phyloP scores from a whole-genome alignment of 2,329 filamentous ascomycete genomes.

The Dothideomycetes sp. region DNA sequence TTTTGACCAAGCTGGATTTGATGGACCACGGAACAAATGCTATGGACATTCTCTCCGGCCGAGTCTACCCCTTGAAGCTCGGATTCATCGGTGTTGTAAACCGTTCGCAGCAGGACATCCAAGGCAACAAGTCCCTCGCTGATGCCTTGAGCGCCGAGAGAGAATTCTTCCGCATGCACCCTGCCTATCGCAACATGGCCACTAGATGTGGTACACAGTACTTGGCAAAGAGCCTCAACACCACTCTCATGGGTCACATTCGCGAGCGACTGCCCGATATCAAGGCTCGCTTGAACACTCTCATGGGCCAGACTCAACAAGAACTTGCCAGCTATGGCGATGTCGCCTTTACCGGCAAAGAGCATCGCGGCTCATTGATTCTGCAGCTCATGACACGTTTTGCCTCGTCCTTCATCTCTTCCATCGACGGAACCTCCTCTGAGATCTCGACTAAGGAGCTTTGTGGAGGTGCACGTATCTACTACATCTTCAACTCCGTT shows the following conservation, averaged over 20 bases:
- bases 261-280: conserved; percentile 93
- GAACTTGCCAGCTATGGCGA: conserved; percentile 96
- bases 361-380: conserved; percentile 89
- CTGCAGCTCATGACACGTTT: conserved; percentile 97
- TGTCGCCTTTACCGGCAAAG: conserved; percentile 94
- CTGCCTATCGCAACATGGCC: conserved; percentile 93
- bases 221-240: conserved; percentile 87
- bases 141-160: conserved; percentile 82
- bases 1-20: conserved; percentile 90
- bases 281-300: conserved; percentile 90
- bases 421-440: conserved; percentile 95
- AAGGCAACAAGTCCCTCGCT: conserved; percentile 86
- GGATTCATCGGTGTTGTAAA: conserved; percentile 98
- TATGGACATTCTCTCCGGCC: conserved; percentile 90
- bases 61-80: conserved; percentile 92
- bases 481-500: conserved; percentile 98
- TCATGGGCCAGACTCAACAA: conserved; percentile 99
- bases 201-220: conserved; percentile 88
- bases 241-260: conserved; percentile 92
- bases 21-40: conserved; percentile 99
- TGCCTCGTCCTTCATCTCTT: conserved; percentile 94
- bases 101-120: conserved; percentile 95
- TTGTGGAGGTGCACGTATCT: conserved; percentile 87
- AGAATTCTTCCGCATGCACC: conserved; percentile 95
- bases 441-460: conserved; percentile 98